A percentile compares a stretch with the other conserved stretches of the same genome.
Conservation (phyloP, 768 basidiomycete genomes). For the Hygrocybe punicea region DNA sequence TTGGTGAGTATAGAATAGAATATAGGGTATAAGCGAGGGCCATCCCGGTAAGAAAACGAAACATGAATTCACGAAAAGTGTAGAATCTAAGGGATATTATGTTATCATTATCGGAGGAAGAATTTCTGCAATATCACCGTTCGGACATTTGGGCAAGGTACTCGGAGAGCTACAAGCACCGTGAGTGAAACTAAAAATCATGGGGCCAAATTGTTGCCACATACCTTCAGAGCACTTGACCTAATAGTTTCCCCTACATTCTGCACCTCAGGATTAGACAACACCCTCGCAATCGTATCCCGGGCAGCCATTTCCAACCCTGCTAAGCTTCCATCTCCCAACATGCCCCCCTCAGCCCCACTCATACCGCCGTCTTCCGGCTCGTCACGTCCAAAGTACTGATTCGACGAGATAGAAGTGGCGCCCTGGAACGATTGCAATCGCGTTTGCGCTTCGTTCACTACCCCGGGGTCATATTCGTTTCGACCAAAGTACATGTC, state of each 20-base stretch:
- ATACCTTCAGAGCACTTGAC: constrained; percentile 76
- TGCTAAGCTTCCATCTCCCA: constrained; percentile 59
- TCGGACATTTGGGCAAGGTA: constrained; percentile 70
- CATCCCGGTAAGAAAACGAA: too few species aligned
- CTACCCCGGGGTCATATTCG: constrained; percentile 70
- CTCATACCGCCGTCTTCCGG: constrained; percentile 53
- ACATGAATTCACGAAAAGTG: too few species aligned
- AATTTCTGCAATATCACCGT: constrained; percentile 21
- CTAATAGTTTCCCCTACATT: constrained; percentile 77
- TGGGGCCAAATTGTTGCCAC: constrained; percentile 18
- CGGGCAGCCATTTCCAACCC: constrained; percentile 60
- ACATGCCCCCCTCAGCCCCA: constrained; percentile 26
- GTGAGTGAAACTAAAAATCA: constrained; percentile 5
- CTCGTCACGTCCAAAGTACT: constrained; percentile 93
- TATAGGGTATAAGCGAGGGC: too few species aligned
- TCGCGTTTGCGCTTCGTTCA: constrained; percentile 75
- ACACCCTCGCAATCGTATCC: constrained; percentile 68
- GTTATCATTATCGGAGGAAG: too few species aligned
- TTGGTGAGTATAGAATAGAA: too few species aligned
- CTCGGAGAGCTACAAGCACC: constrained; percentile 48
- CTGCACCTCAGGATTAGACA: constrained; percentile 87
- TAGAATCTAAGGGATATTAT: too few species aligned
- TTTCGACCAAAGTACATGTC: constrained; percentile 97
- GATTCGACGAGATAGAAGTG: constrained; percentile 88
- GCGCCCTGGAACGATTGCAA: constrained; percentile 87